phyloP scores from a whole-genome alignment of 176 grass and related monocot genomes.

The Oryza glaberrima region DNA sequence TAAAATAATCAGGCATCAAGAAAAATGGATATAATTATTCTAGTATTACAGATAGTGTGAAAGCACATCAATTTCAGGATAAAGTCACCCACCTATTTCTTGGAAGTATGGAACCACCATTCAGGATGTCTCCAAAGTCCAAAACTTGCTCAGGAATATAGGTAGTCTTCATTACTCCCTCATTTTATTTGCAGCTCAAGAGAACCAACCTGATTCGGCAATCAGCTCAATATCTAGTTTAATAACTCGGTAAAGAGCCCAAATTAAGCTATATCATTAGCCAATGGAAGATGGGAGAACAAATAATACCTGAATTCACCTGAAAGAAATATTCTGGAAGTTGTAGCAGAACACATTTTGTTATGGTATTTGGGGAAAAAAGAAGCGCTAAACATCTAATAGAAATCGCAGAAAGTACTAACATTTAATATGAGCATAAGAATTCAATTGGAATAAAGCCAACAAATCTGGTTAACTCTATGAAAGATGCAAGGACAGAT shows the following conservation, averaged over 20 bases:
- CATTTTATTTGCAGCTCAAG: neutral
- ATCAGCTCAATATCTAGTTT: neutral
- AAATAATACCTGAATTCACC: neutral
- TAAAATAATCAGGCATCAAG: neutral
- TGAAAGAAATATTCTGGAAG: conserved; percentile 11
- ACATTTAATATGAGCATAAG: conserved; percentile 13
- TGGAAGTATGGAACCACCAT: neutral
- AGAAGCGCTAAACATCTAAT: neutral
- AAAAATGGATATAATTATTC: neutral
- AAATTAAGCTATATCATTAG: conserved; percentile 1
- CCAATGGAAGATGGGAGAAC: neutral
- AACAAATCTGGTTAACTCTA: neutral
- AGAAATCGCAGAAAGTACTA: neutral
- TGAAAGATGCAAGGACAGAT: neutral
- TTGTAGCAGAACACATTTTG: neutral
- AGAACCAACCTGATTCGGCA: neutral
- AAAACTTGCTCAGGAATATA: neutral
- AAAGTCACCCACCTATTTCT: neutral
- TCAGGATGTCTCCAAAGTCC: neutral
- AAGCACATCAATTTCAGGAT: neutral
- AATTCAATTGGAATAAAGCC: neutral
- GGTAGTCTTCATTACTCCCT: neutral
- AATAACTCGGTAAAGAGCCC: neutral
- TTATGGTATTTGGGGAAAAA: conserved; percentile 1
- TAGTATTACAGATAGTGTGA: neutral